These are phyloP conservation scores for Boletus sp. DNA, from an alignment of 768 basidiomycete species.

Conservation along the genomic window DNA sequence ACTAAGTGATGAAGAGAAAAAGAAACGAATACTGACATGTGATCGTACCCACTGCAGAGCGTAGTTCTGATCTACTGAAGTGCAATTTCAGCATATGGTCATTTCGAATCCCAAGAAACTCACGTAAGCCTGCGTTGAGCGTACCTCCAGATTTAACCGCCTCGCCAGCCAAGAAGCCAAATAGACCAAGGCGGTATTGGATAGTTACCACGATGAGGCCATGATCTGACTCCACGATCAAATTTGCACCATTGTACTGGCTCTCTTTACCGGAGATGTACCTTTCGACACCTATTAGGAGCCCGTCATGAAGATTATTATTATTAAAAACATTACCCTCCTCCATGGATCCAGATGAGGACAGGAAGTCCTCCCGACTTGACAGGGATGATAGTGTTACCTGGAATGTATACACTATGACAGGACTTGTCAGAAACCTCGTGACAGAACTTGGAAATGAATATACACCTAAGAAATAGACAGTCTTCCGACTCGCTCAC, in stretches of 20 bases:
- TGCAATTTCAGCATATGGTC: background rate
- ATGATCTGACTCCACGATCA: slow-evolving; percentile 2
- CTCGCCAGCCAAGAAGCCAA: slow-evolving; percentile 6
- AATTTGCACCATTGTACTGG: slow-evolving; percentile 1
- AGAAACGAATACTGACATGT: background rate
- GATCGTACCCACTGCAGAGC: slow-evolving; percentile 5
- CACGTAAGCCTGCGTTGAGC: slow-evolving; percentile 7
- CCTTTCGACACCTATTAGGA: background rate
- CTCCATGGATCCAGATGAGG: slow-evolving; percentile 7
- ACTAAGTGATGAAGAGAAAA: background rate
- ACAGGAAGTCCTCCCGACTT: slow-evolving; percentile 3
- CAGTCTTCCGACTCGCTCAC: slow-evolving; percentile 2
- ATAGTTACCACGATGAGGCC: slow-evolving; percentile 2
- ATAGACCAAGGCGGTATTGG: slow-evolving; percentile 9
- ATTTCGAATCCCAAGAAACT: background rate
- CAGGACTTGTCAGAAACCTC: background rate
- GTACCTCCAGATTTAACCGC: background rate
- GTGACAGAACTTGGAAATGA: too few relatives aligned
- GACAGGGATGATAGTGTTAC: background rate
- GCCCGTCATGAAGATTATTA: background rate
- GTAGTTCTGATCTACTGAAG: slow-evolving; percentile 1
- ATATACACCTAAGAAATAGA: slow-evolving; percentile 5
- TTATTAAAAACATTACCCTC: slow-evolving; percentile 1
- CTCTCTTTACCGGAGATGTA: background rate
- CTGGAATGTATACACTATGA: background rate